phyloP scores from a whole-genome alignment of 75 land plant species.

The Cryptomeria japonica region DNA sequence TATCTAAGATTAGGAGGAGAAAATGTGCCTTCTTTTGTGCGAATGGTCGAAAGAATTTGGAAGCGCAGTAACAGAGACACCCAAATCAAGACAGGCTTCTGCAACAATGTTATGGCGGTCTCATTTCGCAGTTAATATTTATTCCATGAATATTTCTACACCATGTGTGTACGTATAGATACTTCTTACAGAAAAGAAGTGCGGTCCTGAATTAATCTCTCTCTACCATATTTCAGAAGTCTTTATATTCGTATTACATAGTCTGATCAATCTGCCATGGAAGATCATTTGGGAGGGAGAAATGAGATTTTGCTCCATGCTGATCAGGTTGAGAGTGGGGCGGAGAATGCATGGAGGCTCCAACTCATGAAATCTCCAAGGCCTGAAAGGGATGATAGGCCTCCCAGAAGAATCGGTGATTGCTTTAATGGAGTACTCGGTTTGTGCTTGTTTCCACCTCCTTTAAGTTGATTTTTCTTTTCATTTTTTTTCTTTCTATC shows the following conservation, averaged over 20 bases:
- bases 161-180: too few relatives aligned
- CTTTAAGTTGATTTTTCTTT: not conserved
- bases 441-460: not conserved
- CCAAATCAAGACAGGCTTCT: too few relatives aligned
- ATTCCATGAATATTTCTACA: too few relatives aligned
- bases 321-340: not conserved
- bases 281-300: not conserved
- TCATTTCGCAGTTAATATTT: too few relatives aligned
- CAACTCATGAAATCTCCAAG: not conserved
- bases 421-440: not conserved
- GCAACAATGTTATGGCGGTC: too few relatives aligned
- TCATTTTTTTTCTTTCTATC: not conserved
- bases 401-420: not conserved
- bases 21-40: too few relatives aligned
- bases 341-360: constrained; percentile 4
- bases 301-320: not conserved
- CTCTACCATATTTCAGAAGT: not conserved
- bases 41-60: too few relatives aligned
- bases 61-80: too few relatives aligned
- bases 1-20: too few relatives aligned
- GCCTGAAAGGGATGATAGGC: not conserved
- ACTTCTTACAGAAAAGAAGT: too few relatives aligned
- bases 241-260: not conserved
- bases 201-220: not conserved
- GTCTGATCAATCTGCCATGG: not conserved